A percentile compares a stretch with the other conserved stretches of the same genome.
Conservation (phyloP, 352 stramenopile genomes). For the Phytophthora rubi region DNA sequence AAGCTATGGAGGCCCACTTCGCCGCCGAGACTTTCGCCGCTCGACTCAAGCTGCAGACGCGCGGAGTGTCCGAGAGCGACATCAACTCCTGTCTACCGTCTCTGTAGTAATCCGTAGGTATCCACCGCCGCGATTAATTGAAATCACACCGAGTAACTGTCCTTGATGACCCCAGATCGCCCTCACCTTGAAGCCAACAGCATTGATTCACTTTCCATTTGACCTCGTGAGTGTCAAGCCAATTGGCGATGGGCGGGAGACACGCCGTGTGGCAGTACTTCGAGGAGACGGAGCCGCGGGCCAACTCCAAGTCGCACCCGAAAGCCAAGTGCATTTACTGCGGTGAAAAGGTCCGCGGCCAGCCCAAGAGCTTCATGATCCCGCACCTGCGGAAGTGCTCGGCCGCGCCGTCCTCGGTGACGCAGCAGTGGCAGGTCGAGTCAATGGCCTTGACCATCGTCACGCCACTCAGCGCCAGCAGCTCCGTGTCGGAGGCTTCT, state of each 20-base stretch:
- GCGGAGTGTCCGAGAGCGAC: background rate
- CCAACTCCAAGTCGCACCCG: constrained; percentile 5
- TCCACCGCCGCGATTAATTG: background rate
- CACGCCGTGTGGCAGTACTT: constrained; percentile 8
- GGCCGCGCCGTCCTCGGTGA: background rate
- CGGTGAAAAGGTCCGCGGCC: constrained; percentile 1
- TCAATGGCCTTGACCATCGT: background rate
- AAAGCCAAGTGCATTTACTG: constrained; percentile 12
- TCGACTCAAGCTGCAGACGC: background rate
- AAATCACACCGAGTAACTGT: background rate
- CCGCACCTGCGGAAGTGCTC: constrained; percentile 9
- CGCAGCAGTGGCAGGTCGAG: background rate
- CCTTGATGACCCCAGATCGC: background rate
- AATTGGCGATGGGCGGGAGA: background rate
- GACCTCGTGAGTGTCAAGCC: background rate
- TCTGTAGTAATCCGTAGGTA: background rate
- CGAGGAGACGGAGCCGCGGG: constrained; percentile 4
- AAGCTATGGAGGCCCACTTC: constrained; percentile 1
- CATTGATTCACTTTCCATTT: background rate
- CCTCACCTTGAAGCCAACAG: background rate
- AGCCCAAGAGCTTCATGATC: constrained; percentile 13
- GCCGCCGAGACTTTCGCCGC: background rate
- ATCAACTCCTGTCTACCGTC: background rate
- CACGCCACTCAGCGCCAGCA: background rate
- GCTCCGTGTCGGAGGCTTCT: background rate